phyloP scores from a whole-genome alignment of 2,329 filamentous ascomycete species.

The Pseudopithomyces maydicus region DNA sequence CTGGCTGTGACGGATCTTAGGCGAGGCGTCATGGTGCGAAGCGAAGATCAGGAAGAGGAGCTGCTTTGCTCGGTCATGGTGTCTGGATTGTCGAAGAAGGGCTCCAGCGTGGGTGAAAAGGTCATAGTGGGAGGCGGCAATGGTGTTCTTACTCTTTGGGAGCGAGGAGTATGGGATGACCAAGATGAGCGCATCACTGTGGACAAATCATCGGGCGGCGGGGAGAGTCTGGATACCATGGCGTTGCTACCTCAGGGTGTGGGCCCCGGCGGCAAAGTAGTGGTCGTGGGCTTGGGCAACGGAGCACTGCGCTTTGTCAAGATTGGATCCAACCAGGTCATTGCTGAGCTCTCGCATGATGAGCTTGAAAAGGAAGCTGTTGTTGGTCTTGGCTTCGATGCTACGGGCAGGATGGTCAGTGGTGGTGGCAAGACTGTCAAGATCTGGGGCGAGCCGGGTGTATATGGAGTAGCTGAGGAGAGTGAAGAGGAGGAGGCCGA shows the following conservation, averaged over 20 bases:
- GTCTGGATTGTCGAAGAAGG: slow-evolving; percentile 72
- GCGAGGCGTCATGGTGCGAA: slow-evolving; percentile 82
- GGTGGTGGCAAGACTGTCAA: slow-evolving; percentile 86
- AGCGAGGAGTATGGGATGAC: slow-evolving; percentile 93
- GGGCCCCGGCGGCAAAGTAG: slow-evolving; percentile 69
- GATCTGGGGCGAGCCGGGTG: slow-evolving; percentile 81
- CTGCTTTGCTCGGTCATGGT: slow-evolving; percentile 82
- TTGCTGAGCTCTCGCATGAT: slow-evolving; percentile 74
- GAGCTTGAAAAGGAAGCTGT: slow-evolving; percentile 77
- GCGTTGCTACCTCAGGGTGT: slow-evolving; percentile 72
- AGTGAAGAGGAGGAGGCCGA: slow-evolving; percentile 56
- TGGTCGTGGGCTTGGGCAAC: slow-evolving; percentile 81
- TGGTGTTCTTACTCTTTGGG: slow-evolving; percentile 90
- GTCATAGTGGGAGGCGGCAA: slow-evolving; percentile 77
- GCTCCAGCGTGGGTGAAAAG: slow-evolving; percentile 72
- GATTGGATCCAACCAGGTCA: slow-evolving; percentile 73
- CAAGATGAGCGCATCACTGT: slow-evolving; percentile 88
- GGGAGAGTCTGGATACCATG: slow-evolving; percentile 82
- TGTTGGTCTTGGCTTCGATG: slow-evolving; percentile 81
- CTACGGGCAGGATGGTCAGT: slow-evolving; percentile 83
- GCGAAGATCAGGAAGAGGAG: slow-evolving; percentile 95
- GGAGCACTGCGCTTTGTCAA: slow-evolving; percentile 79
- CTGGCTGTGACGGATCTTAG: slow-evolving; percentile 88
- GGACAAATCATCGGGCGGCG: slow-evolving; percentile 64
- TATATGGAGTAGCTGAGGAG: slow-evolving; percentile 62